Percentiles rank a stretch among this genome's conserved stretches.
Evolutionary conservation across 2,329 filamentous ascomycete species (phyloP).

Genomic region (Fusarium denticulatum): DNA sequence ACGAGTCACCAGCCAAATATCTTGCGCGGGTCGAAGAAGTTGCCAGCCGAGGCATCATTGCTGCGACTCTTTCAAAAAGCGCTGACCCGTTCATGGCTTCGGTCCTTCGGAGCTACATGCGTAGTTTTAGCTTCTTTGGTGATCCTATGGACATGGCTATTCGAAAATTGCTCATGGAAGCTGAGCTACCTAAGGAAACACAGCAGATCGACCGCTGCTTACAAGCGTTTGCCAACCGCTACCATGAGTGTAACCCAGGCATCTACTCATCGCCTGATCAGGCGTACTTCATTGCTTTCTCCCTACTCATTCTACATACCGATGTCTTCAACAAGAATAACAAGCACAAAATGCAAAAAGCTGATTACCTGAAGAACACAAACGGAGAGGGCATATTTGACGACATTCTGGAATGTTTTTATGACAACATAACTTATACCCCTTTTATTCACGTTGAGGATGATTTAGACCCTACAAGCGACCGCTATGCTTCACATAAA

Average conservation of each 20-base stretch:
- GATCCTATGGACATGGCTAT: conserved; percentile 99
- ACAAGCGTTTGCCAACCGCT: conserved; percentile 93
- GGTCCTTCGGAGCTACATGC: conserved; percentile 93
- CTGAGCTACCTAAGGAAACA: conserved; percentile 94
- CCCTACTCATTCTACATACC: conserved; percentile 93
- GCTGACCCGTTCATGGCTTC: conserved; percentile 83
- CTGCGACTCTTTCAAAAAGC: conserved; percentile 86
- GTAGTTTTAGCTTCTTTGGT: conserved; percentile 92
- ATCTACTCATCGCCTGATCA: conserved; percentile 92
- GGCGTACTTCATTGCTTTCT: conserved; percentile 98
- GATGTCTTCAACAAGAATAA: conserved; percentile 99
- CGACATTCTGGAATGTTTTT: conserved; percentile 94
- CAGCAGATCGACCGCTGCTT: conserved; percentile 97
- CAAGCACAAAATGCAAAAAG: conserved; percentile 98
- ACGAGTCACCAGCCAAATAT: conserved; percentile 91
- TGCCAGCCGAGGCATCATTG: conserved; percentile 83
- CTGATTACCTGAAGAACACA: conserved; percentile 95
- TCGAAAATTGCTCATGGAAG: conserved; percentile 94
- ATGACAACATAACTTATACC: conserved; percentile 98
- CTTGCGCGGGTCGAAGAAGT: conserved; percentile 83
- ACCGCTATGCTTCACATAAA: conserved; percentile 76
- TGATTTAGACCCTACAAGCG: conserved; percentile 81
- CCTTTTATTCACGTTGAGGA: conserved; percentile 98
- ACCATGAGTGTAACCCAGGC: conserved; percentile 97
- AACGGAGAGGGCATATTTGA: conserved; percentile 91